phyloP scores from a whole-genome alignment of 306 rosid genomes.

The Aeschynomene evenia region DNA sequence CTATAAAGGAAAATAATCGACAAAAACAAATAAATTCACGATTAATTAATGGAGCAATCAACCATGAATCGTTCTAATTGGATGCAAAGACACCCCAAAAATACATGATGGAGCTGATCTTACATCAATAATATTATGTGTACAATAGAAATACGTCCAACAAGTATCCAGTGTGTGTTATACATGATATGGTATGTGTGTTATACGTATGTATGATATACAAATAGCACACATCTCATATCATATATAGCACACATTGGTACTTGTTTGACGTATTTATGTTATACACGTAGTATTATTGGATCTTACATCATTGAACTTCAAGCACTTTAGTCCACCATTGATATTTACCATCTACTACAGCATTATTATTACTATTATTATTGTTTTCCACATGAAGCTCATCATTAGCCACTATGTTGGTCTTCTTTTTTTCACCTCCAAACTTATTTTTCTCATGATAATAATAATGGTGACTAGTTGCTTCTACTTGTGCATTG shows the following conservation, averaged over 20 bases:
- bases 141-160: too few species aligned
- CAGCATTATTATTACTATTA: neutral
- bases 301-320: slow-evolving; percentile 23
- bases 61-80: slow-evolving; percentile 46
- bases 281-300: too few species aligned
- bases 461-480: neutral
- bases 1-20: neutral
- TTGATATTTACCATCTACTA: neutral
- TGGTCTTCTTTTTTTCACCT: neutral
- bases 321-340: slow-evolving; percentile 28
- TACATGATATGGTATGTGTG: too few species aligned
- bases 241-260: too few species aligned
- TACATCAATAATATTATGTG: too few species aligned
- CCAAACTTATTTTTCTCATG: neutral
- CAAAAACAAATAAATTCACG: neutral
- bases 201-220: too few species aligned
- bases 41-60: slow-evolving; percentile 1
- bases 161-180: too few species aligned
- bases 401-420: neutral
- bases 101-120: slow-evolving; percentile 28
- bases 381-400: neutral
- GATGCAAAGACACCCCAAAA: slow-evolving; percentile 42
- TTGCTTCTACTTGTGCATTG: neutral
- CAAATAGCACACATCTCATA: too few species aligned
- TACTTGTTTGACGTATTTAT: too few species aligned